phyloP scores from a whole-genome alignment of 1,284 basidiomycete species.

The Pascua sp. region DNA sequence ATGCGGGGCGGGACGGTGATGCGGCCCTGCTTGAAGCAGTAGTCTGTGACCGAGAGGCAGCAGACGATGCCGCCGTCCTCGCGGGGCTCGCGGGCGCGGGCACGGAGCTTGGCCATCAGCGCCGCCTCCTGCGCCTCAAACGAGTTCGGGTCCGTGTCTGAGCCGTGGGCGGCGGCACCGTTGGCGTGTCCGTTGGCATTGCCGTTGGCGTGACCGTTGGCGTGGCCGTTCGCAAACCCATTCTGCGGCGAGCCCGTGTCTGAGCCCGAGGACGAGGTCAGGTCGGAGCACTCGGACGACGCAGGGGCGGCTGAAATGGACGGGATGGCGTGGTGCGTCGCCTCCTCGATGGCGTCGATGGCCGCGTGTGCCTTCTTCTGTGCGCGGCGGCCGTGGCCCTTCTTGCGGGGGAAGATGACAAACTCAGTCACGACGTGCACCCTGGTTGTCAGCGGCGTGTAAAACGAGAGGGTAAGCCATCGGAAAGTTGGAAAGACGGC shows the following conservation, averaged over 20 bases:
- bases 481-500: too few relatives aligned
- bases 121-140: slow-evolving; percentile 3
- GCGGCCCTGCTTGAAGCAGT: slow-evolving; percentile 70
- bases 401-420: slow-evolving; percentile 58
- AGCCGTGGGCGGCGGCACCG: not conserved
- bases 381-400: not conserved
- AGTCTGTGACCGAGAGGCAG: slow-evolving; percentile 64
- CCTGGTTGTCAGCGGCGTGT: slow-evolving; percentile 44
- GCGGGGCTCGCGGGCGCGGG: slow-evolving; percentile 25
- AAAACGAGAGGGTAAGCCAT: too few relatives aligned
- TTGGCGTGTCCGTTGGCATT: slow-evolving; percentile 7
- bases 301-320: not conserved
- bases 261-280: too few relatives aligned
- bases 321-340: slow-evolving; percentile 4
- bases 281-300: too few relatives aligned
- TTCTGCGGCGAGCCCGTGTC: too few relatives aligned
- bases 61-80: slow-evolving; percentile 56
- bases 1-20: slow-evolving; percentile 67
- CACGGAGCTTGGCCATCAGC: slow-evolving; percentile 5
- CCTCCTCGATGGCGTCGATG: slow-evolving; percentile 5
- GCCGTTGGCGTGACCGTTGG: slow-evolving; percentile 12
- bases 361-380: too few relatives aligned
- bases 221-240: not conserved
- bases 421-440: slow-evolving; percentile 64
- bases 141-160: too few relatives aligned